These are phyloP conservation scores for Scedosporium aurantiacum DNA, from an alignment of 2,329 filamentous ascomycete species.

Conservation along the genomic window DNA sequence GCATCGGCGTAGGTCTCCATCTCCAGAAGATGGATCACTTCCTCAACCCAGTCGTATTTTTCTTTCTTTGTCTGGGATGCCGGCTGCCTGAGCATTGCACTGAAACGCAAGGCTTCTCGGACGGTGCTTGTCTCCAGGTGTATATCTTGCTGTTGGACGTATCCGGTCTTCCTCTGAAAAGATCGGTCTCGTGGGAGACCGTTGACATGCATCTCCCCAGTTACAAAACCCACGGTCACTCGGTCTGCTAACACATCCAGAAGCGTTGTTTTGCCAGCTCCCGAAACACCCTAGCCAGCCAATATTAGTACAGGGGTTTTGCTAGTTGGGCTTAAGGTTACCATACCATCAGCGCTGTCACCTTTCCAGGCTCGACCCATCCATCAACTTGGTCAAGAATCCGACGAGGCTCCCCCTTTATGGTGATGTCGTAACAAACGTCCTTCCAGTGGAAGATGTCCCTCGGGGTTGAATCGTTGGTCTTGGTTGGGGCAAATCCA, in stretches of 20 bases:
- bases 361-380: constrained; percentile 65
- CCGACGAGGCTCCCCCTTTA: constrained; percentile 52
- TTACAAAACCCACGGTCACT: constrained; percentile 62
- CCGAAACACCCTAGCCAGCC: constrained; percentile 42
- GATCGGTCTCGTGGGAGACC: constrained; percentile 52
- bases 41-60: constrained; percentile 18
- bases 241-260: constrained; percentile 63
- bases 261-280: constrained; percentile 67
- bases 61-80: constrained; percentile 32
- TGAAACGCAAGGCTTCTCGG: constrained; percentile 56
- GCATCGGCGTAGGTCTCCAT: constrained; percentile 58
- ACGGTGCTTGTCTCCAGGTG: constrained; percentile 60
- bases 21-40: constrained; percentile 19
- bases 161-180: constrained; percentile 61
- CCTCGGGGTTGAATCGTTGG: constrained; percentile 15
- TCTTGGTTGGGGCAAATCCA: constrained; percentile 8
- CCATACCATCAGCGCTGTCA: constrained; percentile 58
- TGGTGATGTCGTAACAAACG: constrained; percentile 50
- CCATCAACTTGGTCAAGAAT: constrained; percentile 64
- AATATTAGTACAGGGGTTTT: no score
- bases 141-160: constrained; percentile 63
- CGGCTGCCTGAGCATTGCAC: constrained; percentile 56
- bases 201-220: constrained; percentile 60
- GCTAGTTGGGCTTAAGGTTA: constrained; percentile 20
- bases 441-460: constrained; percentile 59